Evolutionary conservation across 805 yeast genomes (phyloP), one percentile per base, ranked within the genome.

Genomic region (Tetrapisispora namnaoensis): DNA sequence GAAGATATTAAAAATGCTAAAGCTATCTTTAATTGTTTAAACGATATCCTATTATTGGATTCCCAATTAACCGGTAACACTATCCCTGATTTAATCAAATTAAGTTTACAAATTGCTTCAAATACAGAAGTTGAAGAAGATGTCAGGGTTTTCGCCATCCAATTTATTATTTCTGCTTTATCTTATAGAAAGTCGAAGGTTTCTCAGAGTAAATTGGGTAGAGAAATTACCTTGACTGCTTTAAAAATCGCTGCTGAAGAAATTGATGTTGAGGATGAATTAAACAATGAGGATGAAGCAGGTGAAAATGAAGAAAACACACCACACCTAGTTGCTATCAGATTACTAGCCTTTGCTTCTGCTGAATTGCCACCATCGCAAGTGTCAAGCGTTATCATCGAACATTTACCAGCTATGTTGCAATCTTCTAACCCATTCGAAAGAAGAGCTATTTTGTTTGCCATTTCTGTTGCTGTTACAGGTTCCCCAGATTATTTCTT

Each of bases 401-500:
- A 80, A 55, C 77, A 76, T 55, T 66, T 86, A 53, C 75, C 78
- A 42, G 63, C 75, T 41, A 68, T 82, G 73, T 66, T 82, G 52
- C 69, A 78, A 44, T 77, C 90, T 17, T 55, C 78, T n/a, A 80
- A 86, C 64, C 75, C 76, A 53, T 82, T 78, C 55, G 88, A 85
- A 70, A 82, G 95, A 72, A 82, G 96, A 71, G 96, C 95, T 51
- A 93, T 85, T 48, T 74, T 89, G 46, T 72, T 87, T 58, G 78
- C 95, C 34, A 71, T 93, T 53, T 88, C 95, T 58, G 86, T 80
- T 49, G 80, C 91, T 46, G 86, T 86, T 42, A 78, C 85, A 54
- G 99, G 98, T 65, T 91, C 98, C 39, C 98, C 98, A 53, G 99
- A 93, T 63, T 91, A 76, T 67, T 77, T 86, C 59, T 77, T 89